Conservation (phyloP, 805 yeast genomes). For the Suhomyces sp. region DNA sequence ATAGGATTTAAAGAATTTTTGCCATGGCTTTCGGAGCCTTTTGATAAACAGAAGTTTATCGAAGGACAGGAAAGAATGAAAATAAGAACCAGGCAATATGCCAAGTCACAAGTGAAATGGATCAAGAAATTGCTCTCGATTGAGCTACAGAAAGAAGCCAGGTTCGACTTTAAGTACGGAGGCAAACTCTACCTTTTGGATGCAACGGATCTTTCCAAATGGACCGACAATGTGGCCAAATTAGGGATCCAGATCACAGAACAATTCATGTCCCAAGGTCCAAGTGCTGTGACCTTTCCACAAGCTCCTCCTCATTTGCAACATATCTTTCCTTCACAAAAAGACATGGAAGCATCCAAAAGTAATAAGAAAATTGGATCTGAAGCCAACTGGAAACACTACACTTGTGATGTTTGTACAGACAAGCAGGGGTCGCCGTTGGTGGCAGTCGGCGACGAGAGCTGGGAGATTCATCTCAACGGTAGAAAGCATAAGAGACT, state of each 20-base stretch:
- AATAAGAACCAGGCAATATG: constrained; percentile 78
- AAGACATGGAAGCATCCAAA: constrained; percentile 16
- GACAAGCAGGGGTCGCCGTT: constrained; percentile 54
- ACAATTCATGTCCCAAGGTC: constrained; percentile 31
- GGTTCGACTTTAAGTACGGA: constrained; percentile 51
- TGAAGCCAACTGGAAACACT: constrained; percentile 61
- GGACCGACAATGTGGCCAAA: constrained; percentile 57
- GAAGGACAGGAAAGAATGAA: constrained; percentile 76
- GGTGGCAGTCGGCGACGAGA: constrained; percentile 70
- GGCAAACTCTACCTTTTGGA: constrained; percentile 69
- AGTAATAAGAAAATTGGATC: constrained; percentile 41
- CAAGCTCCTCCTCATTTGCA: constrained; percentile 30
- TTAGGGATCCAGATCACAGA: constrained; percentile 55
- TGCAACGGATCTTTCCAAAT: constrained; percentile 66
- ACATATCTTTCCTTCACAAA: constrained; percentile 26
- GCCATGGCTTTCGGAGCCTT: constrained; percentile 53
- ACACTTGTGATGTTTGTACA: constrained; percentile 62
- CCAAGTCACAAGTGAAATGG: constrained; percentile 89
- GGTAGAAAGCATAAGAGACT: constrained; percentile 70
- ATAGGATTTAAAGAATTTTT: constrained; percentile 90
- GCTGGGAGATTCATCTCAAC: constrained; percentile 64
- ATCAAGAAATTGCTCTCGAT: constrained; percentile 67
- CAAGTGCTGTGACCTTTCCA: constrained; percentile 20
- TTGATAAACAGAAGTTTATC: constrained; percentile 20
- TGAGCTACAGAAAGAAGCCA: constrained; percentile 51